Evolutionary conservation across 2,329 filamentous ascomycete genomes (phyloP).

Genomic region (Fusarium armeniacum): DNA sequence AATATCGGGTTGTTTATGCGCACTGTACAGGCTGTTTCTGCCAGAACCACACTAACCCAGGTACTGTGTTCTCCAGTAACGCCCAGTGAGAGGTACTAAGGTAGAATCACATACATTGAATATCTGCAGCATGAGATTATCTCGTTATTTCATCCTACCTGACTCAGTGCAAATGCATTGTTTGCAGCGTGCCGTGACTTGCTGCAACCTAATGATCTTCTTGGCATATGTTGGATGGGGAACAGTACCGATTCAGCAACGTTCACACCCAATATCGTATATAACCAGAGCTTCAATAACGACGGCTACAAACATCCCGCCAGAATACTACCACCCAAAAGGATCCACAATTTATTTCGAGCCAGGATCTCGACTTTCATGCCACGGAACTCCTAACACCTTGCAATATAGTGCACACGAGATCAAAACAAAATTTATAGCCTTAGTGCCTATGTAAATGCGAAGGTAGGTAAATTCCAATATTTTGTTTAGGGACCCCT

Average conservation of each 20-base stretch:
- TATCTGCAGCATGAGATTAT: not conserved
- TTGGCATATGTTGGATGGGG: not conserved
- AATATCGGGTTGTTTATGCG: slow-evolving; percentile 4
- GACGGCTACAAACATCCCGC: not conserved
- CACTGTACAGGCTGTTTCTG: slow-evolving; percentile 26
- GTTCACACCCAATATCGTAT: not conserved
- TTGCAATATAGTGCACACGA: not conserved
- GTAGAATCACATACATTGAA: slow-evolving; percentile 1
- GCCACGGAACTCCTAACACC: not conserved
- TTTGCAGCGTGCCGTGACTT: slow-evolving; percentile 6
- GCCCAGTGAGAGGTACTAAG: not conserved
- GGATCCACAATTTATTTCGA: slow-evolving; percentile 21
- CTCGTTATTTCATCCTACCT: slow-evolving; percentile 8
- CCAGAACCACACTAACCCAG: slow-evolving; percentile 2
- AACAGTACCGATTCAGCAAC: not conserved
- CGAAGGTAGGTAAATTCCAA: not conserved
- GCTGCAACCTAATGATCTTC: not conserved
- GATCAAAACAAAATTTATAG: not conserved
- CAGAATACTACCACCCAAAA: not conserved
- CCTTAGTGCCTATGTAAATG: no score
- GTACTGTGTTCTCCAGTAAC: slow-evolving; percentile 36
- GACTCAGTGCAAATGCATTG: not conserved
- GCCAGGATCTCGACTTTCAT: not conserved
- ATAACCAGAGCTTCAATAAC: not conserved
- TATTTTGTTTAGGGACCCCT: slow-evolving; percentile 6